Evolutionary conservation across 2,329 filamentous ascomycete genomes (phyloP).

Genomic region (Penicillium polonicum): DNA sequence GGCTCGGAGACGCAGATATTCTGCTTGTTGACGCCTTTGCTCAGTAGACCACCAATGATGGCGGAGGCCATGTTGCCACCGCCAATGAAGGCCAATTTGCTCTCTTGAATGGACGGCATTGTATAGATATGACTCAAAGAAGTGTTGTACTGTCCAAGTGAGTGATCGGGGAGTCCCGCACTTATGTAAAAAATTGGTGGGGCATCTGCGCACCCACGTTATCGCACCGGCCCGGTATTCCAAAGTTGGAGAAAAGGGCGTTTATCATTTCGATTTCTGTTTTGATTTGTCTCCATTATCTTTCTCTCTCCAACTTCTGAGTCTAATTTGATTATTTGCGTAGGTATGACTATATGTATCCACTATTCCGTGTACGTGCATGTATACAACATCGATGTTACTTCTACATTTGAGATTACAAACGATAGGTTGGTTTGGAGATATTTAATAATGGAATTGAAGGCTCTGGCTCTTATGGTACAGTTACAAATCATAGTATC

Average conservation of each 20-base stretch:
- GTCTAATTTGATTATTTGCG: too few relatives aligned
- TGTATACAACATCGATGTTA: neutral
- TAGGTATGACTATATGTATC: too few relatives aligned
- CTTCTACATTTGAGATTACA: neutral
- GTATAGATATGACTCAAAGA: constrained; percentile 4
- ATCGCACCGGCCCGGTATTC: constrained; percentile 4
- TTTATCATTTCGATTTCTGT: neutral
- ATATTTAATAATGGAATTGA: neutral
- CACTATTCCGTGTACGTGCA: too few relatives aligned
- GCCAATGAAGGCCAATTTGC: constrained; percentile 38
- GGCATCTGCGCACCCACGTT: constrained; percentile 7
- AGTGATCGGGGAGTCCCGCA: constrained; percentile 9
- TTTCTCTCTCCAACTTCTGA: too few relatives aligned
- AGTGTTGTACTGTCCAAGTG: neutral
- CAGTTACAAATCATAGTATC: neutral
- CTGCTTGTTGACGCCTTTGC: constrained; percentile 28
- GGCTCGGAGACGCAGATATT: constrained; percentile 39
- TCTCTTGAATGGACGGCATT: constrained; percentile 33
- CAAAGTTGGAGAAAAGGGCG: neutral
- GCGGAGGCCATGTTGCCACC: constrained; percentile 41
- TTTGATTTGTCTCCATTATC: too few relatives aligned
- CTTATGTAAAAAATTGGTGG: constrained; percentile 16
- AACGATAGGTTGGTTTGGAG: too few relatives aligned
- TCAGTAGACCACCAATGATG: constrained; percentile 35
- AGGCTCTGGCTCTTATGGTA: neutral